These are phyloP conservation scores for Helicocarpus griseus DNA, from an alignment of 2,329 filamentous ascomycete species.

Conservation along the genomic window DNA sequence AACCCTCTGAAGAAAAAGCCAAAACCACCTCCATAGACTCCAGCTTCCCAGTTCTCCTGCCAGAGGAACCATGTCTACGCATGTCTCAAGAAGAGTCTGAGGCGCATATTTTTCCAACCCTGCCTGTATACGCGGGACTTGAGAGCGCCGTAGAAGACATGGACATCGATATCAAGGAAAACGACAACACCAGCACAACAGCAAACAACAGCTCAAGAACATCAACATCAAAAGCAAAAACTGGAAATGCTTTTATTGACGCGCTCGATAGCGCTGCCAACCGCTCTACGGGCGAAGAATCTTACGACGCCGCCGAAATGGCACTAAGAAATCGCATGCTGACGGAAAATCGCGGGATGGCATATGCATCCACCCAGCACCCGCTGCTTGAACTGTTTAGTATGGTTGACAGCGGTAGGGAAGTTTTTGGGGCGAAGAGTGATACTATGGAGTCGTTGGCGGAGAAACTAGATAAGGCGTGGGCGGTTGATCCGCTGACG, in stretches of 20 bases:
- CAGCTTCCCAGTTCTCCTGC: slow-evolving; percentile 10
- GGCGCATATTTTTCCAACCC: slow-evolving; percentile 1
- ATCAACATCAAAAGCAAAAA: background rate
- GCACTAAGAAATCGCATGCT: background rate
- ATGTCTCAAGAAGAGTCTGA: slow-evolving; percentile 6
- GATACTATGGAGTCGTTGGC: slow-evolving; percentile 25
- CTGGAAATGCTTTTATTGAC: background rate
- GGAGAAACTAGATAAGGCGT: slow-evolving; percentile 39
- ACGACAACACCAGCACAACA: slow-evolving; percentile 27
- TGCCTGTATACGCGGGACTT: background rate
- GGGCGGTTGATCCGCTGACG: slow-evolving; percentile 38
- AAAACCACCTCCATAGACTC: slow-evolving; percentile 9
- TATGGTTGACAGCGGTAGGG: slow-evolving; percentile 24
- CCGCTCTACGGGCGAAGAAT: background rate
- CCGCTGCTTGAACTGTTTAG: slow-evolving; percentile 46
- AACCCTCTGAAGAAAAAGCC: background rate
- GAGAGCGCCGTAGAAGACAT: slow-evolving; percentile 27
- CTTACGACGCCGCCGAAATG: background rate
- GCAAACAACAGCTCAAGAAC: background rate
- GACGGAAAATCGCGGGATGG: background rate
- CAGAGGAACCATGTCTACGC: slow-evolving; percentile 9
- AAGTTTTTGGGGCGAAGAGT: slow-evolving; percentile 20
- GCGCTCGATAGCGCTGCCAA: background rate
- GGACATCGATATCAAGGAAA: slow-evolving; percentile 45
- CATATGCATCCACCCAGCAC: slow-evolving; percentile 35